These are phyloP conservation scores for Apiotrichum gamsii DNA, from an alignment of 1,284 basidiomycete species.

Conservation along the genomic window DNA sequence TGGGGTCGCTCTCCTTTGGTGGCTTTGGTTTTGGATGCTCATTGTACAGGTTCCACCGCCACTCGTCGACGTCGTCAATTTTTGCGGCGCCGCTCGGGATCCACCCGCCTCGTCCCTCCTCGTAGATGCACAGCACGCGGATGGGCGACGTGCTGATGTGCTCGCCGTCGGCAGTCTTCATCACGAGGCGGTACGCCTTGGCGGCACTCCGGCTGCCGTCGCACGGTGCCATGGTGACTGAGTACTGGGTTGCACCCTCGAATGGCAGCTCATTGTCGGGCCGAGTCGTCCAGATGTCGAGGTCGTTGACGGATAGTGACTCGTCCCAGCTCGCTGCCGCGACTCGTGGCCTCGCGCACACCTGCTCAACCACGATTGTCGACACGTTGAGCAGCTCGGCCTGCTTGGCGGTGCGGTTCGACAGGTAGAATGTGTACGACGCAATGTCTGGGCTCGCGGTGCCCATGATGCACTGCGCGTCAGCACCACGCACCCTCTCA, in stretches of 20 bases:
- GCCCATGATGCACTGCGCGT: constrained; percentile 30
- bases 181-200: constrained; percentile 31
- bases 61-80: constrained; percentile 38
- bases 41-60: constrained; percentile 28
- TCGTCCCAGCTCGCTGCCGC: constrained; percentile 10
- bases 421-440: constrained; percentile 29
- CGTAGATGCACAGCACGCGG: constrained; percentile 35
- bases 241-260: constrained; percentile 18
- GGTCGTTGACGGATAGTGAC: neutral
- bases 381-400: constrained; percentile 17
- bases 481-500: neutral
- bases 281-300: constrained; percentile 4
- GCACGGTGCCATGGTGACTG: constrained; percentile 20
- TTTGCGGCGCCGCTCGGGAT: constrained; percentile 21
- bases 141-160: constrained; percentile 24
- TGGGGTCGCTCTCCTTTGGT: too few species aligned
- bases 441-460: constrained; percentile 15
- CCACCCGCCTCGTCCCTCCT: constrained; percentile 29
- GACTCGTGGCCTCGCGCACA: constrained; percentile 26
- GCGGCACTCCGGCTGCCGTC: constrained; percentile 26
- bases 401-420: constrained; percentile 8
- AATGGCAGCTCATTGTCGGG: constrained; percentile 6
- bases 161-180: constrained; percentile 25
- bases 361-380: constrained; percentile 34
- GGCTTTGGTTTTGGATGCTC: neutral